Conservation (phyloP, 2,329 filamentous ascomycete genomes). For the Aspergillus neoniger region DNA sequence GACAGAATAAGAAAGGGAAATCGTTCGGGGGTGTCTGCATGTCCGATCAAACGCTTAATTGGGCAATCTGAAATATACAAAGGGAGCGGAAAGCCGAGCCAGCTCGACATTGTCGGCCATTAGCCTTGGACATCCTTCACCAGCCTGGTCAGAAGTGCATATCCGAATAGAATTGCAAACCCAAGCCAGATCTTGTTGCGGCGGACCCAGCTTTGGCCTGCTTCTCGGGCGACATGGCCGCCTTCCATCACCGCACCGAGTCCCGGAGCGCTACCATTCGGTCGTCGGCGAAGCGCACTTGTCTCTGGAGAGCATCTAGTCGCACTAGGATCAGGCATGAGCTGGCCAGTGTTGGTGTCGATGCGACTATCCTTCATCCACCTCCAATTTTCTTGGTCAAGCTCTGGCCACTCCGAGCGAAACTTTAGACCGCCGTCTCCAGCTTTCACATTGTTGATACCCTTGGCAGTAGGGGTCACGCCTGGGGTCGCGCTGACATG, state of each 20-base stretch:
- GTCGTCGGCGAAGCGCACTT: slow-evolving; percentile 66
- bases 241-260: slow-evolving; percentile 73
- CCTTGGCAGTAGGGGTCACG: slow-evolving; percentile 61
- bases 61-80: not conserved
- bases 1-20: no score
- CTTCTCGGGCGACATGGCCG: slow-evolving; percentile 71
- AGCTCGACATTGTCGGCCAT: slow-evolving; percentile 26
- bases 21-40: not conserved
- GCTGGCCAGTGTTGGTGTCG: slow-evolving; percentile 72
- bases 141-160: slow-evolving; percentile 78
- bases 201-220: slow-evolving; percentile 78
- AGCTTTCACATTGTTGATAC: slow-evolving; percentile 77
- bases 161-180: slow-evolving; percentile 71
- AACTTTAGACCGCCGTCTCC: slow-evolving; percentile 94
- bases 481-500: slow-evolving; percentile 53
- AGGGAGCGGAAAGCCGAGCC: not conserved
- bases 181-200: slow-evolving; percentile 76
- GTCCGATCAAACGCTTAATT: not conserved
- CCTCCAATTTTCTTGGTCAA: slow-evolving; percentile 85
- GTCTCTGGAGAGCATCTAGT: slow-evolving; percentile 61
- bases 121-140: slow-evolving; percentile 56
- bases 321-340: slow-evolving; percentile 58
- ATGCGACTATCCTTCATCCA: slow-evolving; percentile 87
- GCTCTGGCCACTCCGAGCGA: slow-evolving; percentile 80
- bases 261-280: slow-evolving; percentile 55